Evolutionary conservation across 768 basidiomycete species (phyloP).

Genomic region (Lactarius hatsudake): DNA sequence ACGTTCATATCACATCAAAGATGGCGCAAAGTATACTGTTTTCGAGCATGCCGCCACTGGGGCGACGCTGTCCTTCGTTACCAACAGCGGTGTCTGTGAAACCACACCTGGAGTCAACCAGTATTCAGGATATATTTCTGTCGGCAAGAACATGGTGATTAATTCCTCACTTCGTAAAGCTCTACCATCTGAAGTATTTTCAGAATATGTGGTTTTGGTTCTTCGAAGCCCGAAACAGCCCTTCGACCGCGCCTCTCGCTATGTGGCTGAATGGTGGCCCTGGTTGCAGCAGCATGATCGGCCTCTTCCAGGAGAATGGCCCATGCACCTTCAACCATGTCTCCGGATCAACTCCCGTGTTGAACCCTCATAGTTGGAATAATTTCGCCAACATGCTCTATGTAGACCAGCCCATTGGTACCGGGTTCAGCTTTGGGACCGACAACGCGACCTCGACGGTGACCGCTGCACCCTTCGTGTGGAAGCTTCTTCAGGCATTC

Average conservation of each 20-base stretch:
- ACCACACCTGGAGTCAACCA: background rate
- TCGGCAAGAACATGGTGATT: background rate
- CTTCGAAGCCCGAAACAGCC: slow-evolving; percentile 3
- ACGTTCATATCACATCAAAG: background rate
- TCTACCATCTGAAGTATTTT: background rate
- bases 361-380: slow-evolving; percentile 16
- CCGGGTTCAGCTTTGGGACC: background rate
- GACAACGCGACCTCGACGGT: background rate
- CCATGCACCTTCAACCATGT: slow-evolving; percentile 15
- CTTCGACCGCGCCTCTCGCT: background rate
- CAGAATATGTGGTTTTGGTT: slow-evolving; percentile 13
- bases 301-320: slow-evolving; percentile 18
- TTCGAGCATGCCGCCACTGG: background rate
- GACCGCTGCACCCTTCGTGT: background rate
- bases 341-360: slow-evolving; percentile 1
- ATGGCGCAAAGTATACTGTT: background rate
- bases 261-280: slow-evolving; percentile 7
- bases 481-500: background rate
- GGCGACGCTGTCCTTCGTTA: background rate
- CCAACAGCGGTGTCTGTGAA: background rate
- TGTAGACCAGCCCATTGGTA: slow-evolving; percentile 18
- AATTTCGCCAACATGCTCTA: slow-evolving; percentile 24
- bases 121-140: background rate
- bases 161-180: background rate
- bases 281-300: background rate